phyloP scores from a whole-genome alignment of 2,329 filamentous ascomycete species.

The Phaeophleospora eucalypticola region DNA sequence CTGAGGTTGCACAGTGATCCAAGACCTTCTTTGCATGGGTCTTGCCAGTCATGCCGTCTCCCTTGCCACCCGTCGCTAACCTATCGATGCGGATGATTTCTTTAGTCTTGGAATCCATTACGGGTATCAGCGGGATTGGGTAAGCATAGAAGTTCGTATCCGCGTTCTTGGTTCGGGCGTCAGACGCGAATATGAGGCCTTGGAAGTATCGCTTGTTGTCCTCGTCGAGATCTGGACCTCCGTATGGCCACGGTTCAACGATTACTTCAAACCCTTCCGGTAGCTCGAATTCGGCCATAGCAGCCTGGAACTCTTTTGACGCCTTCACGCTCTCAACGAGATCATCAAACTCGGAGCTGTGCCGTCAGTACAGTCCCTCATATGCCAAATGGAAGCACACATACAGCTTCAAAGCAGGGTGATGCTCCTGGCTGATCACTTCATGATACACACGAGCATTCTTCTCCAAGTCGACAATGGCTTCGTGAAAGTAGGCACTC shows the following conservation, averaged over 20 bases:
- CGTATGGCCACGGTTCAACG: conserved; percentile 32
- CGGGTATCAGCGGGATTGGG: conserved; percentile 30
- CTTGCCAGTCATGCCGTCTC: conserved; percentile 34
- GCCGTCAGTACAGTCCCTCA: conserved; percentile 23
- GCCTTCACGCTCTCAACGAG: conserved; percentile 48
- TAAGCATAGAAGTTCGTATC: conserved; percentile 33
- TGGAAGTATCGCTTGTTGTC: conserved; percentile 30
- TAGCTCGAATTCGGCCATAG: conserved; percentile 28
- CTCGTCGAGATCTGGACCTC: conserved; percentile 27
- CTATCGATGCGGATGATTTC: conserved; percentile 32
- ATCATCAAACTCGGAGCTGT: conserved; percentile 42
- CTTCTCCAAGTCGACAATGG: conserved; percentile 33
- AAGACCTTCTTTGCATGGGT: conserved; percentile 37
- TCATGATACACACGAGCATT: conserved; percentile 26
- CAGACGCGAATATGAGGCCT: conserved; percentile 30
- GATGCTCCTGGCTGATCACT: conserved; percentile 27
- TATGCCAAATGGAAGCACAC: conserved; percentile 6
- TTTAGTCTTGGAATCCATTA: conserved; percentile 27
- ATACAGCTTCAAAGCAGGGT: conserved; percentile 27
- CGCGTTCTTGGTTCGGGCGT: conserved; percentile 41
- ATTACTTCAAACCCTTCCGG: conserved; percentile 29
- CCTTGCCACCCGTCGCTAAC: conserved; percentile 30
- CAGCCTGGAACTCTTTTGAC: conserved; percentile 35
- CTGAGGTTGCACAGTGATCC: conserved; percentile 49
- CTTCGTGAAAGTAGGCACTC: conserved; percentile 43